phyloP scores from a whole-genome alignment of 129 eudicot species.

The Tagetes erecta region DNA sequence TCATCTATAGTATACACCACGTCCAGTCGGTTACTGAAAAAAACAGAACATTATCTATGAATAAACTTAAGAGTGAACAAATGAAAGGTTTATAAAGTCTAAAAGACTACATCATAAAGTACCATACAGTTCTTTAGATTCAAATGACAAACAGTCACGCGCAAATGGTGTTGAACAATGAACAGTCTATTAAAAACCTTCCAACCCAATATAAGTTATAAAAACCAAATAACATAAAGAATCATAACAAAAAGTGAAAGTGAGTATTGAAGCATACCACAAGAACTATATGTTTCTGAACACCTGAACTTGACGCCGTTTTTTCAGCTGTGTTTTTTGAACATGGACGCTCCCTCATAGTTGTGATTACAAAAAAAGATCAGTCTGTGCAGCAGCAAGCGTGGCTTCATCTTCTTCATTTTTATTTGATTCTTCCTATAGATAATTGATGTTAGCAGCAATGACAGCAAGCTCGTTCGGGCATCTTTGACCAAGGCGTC shows the following conservation, averaged over 20 bases:
- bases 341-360: neutral
- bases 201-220: neutral
- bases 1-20: neutral
- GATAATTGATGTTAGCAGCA: neutral
- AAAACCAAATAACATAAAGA: slow-evolving; percentile 15
- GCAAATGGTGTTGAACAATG: neutral
- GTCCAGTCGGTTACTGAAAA: neutral
- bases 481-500: neutral
- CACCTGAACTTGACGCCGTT: neutral
- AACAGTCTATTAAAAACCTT: neutral
- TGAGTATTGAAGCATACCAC: slow-evolving; percentile 6
- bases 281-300: neutral
- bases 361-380: neutral
- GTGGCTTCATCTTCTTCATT: neutral
- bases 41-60: neutral
- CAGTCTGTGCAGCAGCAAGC: neutral
- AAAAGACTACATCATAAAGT: neutral
- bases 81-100: too few relatives aligned
- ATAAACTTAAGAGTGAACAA: neutral
- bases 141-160: slow-evolving; percentile 5
- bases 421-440: neutral
- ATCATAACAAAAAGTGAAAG: slow-evolving; percentile 8
- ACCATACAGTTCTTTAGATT: neutral
- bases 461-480: neutral
- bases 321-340: neutral